phyloP scores from a whole-genome alignment of 2,329 filamentous ascomycete genomes.

The Clarireedia paspali region DNA sequence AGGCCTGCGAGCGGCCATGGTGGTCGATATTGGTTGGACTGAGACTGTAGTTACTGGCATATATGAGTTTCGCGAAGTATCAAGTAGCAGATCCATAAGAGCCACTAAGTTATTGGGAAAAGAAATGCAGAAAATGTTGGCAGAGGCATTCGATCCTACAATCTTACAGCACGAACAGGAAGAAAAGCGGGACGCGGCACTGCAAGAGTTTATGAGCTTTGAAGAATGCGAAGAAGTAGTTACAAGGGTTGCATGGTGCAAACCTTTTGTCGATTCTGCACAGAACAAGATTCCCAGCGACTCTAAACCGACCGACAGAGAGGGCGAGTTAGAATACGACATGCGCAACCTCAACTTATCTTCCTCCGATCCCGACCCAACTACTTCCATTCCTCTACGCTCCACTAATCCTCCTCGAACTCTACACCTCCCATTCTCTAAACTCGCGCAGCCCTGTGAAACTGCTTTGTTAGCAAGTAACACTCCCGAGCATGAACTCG shows the following conservation, averaged over 20 bases:
- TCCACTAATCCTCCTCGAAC: slow-evolving; percentile 41
- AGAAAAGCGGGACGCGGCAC: slow-evolving; percentile 9
- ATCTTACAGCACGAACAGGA: slow-evolving; percentile 18
- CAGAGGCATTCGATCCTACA: slow-evolving; percentile 33
- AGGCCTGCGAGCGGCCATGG: slow-evolving; percentile 75
- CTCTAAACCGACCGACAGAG: slow-evolving; percentile 30
- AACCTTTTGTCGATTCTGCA: slow-evolving; percentile 18
- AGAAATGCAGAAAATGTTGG: slow-evolving; percentile 59
- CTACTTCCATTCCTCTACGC: slow-evolving; percentile 36
- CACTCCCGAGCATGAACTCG: slow-evolving; percentile 50
- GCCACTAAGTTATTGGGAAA: slow-evolving; percentile 66
- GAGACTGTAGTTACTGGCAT: slow-evolving; percentile 81
- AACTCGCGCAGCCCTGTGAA: slow-evolving; percentile 68
- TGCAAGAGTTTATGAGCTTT: slow-evolving; percentile 46
- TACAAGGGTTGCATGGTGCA: slow-evolving; percentile 73
- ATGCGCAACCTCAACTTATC: slow-evolving; percentile 21
- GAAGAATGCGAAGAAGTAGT: slow-evolving; percentile 76
- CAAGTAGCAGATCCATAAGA: slow-evolving; percentile 60
- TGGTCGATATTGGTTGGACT: slow-evolving; percentile 88
- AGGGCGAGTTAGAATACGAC: slow-evolving; percentile 40
- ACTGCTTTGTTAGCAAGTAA: slow-evolving; percentile 61
- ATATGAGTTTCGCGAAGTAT: slow-evolving; percentile 83
- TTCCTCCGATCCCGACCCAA: slow-evolving; percentile 13
- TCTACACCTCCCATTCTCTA: slow-evolving; percentile 59
- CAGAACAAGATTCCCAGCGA: neutral